Evolutionary conservation across 2,329 filamentous ascomycete genomes (phyloP), one percentile per base, ranked within the genome.

Genomic region (Scedosporium dehoogii): DNA sequence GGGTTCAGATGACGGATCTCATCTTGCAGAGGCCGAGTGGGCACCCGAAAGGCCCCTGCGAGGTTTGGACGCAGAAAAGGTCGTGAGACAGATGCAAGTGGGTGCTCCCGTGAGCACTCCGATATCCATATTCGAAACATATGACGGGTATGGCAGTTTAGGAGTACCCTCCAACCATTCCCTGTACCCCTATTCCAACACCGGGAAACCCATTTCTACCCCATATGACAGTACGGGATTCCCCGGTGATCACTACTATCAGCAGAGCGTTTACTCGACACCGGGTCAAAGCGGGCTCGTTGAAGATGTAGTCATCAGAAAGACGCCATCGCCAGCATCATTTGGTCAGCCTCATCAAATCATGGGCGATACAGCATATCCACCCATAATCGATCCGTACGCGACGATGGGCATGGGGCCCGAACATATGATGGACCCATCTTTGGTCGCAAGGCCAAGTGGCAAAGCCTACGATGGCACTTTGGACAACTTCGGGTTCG

Each of bases 21-120:
- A 75, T 33, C 72, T 74, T 4, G 79, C 76, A 12, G 79, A 80
- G 42, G 62, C 59, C 4, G 63, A 58, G 21, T 57, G 62, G 56
- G 27, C 46, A 29, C 44, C 61, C 44, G 60, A 58, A 27, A 57
- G 63, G 63, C 3, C 44, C 44, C 6, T 48, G 44, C 5, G 44
- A 48, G 16, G 44, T 48, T 21, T 72, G 69, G 63, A 64, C 63
- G 23, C 65, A 16, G 14, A 23, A 23, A 33, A 21, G 57, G 7
- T n/a, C 5, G 38, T 18, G 41, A 33, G 56, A 21, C 27, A 33
- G 21, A 23, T 12, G 38, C 59, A n/a, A n/a, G 25, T 12, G 25
- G 14, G 29, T n/a, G n/a, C 23, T n/a, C 41, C 16, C 21, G 51
- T 23, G 18, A 55, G 21, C 48, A n/a, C 59, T 3, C 48, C 59